These are phyloP conservation scores for Thuja plicata DNA, from an alignment of 83 land plant species.

Conservation along the genomic window DNA sequence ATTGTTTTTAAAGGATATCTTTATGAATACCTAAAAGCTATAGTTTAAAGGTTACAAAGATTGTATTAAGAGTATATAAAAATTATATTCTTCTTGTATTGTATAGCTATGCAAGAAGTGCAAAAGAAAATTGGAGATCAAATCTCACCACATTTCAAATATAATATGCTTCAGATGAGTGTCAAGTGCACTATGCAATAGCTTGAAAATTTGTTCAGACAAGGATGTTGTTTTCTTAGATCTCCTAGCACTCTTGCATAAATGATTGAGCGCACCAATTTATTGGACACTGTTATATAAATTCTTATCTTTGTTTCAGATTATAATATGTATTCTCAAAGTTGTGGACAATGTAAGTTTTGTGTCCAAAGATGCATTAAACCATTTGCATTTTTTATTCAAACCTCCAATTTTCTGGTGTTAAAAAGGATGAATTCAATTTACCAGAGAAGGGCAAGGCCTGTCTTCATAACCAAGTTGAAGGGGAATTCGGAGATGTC, in stretches of 20 bases:
- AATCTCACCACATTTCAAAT: not conserved
- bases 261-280: not conserved
- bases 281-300: not conserved
- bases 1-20: not conserved
- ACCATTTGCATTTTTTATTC: not conserved
- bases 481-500: not conserved
- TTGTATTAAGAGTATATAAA: not conserved
- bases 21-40: not conserved
- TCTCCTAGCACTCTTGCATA: not conserved
- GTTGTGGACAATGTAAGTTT: not conserved
- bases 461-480: slow-evolving; percentile 13
- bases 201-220: not conserved
- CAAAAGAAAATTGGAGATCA: not conserved
- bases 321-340: not conserved
- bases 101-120: not conserved
- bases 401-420: not conserved
- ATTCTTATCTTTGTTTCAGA: not conserved
- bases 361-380: not conserved
- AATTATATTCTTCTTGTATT: not conserved
- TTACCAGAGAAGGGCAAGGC: slow-evolving; percentile 15
- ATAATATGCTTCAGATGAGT: not conserved
- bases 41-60: not conserved
- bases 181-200: not conserved
- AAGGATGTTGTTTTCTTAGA: not conserved
- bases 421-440: not conserved